Conservation (phyloP, 495 filamentous ascomycete genomes). For the Tuber indicum region DNA sequence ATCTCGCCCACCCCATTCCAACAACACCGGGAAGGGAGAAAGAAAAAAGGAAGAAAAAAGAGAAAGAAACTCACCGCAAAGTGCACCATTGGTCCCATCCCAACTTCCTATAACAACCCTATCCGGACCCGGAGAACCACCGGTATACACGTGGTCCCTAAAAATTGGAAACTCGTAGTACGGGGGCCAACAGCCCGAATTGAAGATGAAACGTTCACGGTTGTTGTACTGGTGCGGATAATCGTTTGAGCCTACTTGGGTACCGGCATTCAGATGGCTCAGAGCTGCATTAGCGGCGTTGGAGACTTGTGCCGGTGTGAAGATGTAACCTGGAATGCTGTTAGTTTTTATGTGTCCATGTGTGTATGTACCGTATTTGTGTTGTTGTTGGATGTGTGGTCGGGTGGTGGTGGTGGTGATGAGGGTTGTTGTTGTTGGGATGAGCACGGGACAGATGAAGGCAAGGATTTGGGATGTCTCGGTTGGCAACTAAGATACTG, state of each 20-base stretch:
- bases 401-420: background rate
- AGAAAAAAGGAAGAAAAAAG: background rate
- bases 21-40: background rate
- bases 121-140: conserved; percentile 63
- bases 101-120: conserved; percentile 61
- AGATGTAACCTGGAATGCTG: conserved; percentile 6
- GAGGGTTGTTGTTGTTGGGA: background rate
- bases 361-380: background rate
- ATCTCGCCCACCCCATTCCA: background rate
- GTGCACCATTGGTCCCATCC: conserved; percentile 16
- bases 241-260: conserved; percentile 47
- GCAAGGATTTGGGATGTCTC: conserved; percentile 4
- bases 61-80: conserved; percentile 26
- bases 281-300: conserved; percentile 51
- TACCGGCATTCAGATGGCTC: conserved; percentile 47
- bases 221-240: conserved; percentile 71
- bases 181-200: conserved; percentile 46
- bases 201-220: conserved; percentile 66
- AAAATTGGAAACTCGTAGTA: conserved; percentile 70
- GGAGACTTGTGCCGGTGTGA: conserved; percentile 43
- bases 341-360: background rate
- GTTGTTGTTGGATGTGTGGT: background rate
- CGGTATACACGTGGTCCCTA: conserved; percentile 49
- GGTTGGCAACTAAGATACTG: background rate
- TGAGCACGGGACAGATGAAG: background rate